A percentile compares a stretch with the other conserved stretches of the same genome.
phyloP scores from a whole-genome alignment of 306 rosid species.

The Prinsepia uniflora region DNA sequence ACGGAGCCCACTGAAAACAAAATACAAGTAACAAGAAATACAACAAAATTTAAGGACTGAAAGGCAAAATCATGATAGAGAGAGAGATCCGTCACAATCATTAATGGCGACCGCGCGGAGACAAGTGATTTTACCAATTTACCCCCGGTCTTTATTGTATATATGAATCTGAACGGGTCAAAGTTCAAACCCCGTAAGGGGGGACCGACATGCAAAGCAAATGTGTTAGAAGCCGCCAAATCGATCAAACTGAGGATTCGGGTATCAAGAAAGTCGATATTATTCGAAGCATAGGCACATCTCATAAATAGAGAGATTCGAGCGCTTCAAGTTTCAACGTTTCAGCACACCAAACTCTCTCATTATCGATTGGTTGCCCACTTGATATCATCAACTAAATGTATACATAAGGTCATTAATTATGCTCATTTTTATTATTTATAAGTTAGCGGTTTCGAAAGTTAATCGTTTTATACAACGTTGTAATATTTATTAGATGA shows the following conservation, averaged over 20 bases:
- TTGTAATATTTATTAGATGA: too few relatives aligned
- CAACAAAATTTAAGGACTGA: conserved; percentile 8
- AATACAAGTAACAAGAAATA: neutral
- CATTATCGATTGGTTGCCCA: neutral
- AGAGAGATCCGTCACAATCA: conserved; percentile 43
- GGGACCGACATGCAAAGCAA: neutral
- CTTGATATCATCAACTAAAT: neutral
- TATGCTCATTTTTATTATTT: too few relatives aligned
- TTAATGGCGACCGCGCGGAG: conserved; percentile 63
- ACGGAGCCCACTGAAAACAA: neutral
- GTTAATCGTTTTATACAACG: too few relatives aligned
- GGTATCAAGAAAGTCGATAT: neutral
- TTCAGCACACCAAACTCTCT: neutral
- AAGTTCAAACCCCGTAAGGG: neutral
- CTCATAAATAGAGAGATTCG: neutral
- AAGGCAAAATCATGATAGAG: conserved; percentile 20
- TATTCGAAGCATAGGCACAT: neutral
- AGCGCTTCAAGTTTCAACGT: neutral
- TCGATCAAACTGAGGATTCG: neutral
- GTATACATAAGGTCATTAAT: too few relatives aligned
- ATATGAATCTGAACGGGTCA: neutral
- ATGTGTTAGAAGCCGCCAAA: neutral
- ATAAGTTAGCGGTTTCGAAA: too few relatives aligned
- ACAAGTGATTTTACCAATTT: conserved; percentile 33
- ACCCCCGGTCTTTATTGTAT: conserved; percentile 11